Evolutionary conservation across 1,284 basidiomycete genomes (phyloP).

Genomic region (Hypsizygus ulmarius): DNA sequence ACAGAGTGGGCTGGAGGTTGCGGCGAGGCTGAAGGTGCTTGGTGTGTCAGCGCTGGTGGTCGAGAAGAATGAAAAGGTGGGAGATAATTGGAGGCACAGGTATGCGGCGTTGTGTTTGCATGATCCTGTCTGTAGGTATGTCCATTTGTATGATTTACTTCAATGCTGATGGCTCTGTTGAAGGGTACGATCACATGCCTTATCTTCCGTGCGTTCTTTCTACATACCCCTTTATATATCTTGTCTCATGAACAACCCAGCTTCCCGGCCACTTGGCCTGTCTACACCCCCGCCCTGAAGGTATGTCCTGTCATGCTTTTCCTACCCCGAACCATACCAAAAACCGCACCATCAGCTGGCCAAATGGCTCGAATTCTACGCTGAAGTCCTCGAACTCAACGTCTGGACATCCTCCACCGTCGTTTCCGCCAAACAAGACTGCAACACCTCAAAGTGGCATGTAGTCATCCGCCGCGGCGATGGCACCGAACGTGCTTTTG

Average conservation of each 20-base stretch:
- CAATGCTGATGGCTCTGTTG: constrained; percentile 2
- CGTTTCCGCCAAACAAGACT: constrained; percentile 42
- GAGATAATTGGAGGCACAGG: constrained; percentile 59
- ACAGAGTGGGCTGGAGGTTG: constrained; percentile 62
- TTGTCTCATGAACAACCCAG: too few species aligned
- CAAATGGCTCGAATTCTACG: constrained; percentile 70
- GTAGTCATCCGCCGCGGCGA: constrained; percentile 47
- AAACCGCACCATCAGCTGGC: constrained; percentile 44
- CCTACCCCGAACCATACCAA: too few species aligned
- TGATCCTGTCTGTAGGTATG: constrained; percentile 60
- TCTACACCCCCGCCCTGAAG: constrained; percentile 56
- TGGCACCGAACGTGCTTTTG: constrained; percentile 46
- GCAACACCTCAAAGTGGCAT: constrained; percentile 49
- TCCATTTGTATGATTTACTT: constrained; percentile 8
- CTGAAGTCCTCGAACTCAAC: constrained; percentile 60
- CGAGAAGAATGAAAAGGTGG: constrained; percentile 54
- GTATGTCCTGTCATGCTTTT: constrained; percentile 23
- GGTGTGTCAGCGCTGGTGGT: constrained; percentile 55
- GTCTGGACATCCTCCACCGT: constrained; percentile 62
- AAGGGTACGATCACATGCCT: constrained; percentile 55
- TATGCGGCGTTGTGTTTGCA: constrained; percentile 65
- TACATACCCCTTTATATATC: too few species aligned
- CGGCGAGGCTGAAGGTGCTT: constrained; percentile 58
- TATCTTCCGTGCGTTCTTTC: constrained; percentile 39
- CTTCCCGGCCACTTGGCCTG: constrained; percentile 62